Conservation (phyloP, 768 basidiomycete genomes). For the Agaricus sinodeliciosus region DNA sequence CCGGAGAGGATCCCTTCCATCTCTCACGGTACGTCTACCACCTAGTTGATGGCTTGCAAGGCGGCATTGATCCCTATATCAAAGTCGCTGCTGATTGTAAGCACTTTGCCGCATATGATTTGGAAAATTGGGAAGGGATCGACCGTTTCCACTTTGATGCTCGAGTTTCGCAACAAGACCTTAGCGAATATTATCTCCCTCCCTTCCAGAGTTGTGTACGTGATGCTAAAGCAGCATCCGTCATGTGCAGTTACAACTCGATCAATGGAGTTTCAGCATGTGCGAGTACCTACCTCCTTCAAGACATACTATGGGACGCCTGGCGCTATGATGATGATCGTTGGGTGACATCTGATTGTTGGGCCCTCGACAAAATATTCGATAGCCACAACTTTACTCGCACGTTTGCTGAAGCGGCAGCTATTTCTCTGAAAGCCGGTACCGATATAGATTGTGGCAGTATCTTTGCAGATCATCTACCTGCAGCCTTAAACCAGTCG, state of each 20-base stretch:
- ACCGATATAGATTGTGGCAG: slow-evolving; percentile 52
- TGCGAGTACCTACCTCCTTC: slow-evolving; percentile 45
- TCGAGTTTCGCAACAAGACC: slow-evolving; percentile 43
- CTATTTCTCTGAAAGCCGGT: slow-evolving; percentile 43
- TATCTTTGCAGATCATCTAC: slow-evolving; percentile 37
- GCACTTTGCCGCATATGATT: slow-evolving; percentile 53
- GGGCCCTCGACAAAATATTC: slow-evolving; percentile 47
- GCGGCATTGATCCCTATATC: slow-evolving; percentile 48
- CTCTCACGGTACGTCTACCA: slow-evolving; percentile 46
- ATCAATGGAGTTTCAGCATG: slow-evolving; percentile 55
- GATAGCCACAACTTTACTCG: slow-evolving; percentile 41
- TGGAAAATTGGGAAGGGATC: slow-evolving; percentile 51
- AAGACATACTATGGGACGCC: slow-evolving; percentile 40
- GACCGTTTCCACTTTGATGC: slow-evolving; percentile 46
- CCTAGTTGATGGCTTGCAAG: slow-evolving; percentile 49
- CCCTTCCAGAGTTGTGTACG: slow-evolving; percentile 55
- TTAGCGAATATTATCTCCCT: slow-evolving; percentile 49
- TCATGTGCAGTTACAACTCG: slow-evolving; percentile 61
- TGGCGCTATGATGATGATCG: slow-evolving; percentile 44
- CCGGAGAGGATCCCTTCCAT: slow-evolving; percentile 54
- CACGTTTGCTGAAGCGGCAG: slow-evolving; percentile 39
- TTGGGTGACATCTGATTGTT: slow-evolving; percentile 55
- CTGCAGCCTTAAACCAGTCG: slow-evolving; percentile 39
- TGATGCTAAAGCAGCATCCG: slow-evolving; percentile 50
- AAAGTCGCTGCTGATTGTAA: slow-evolving; percentile 55